These are phyloP conservation scores for Bertia moriformis DNA, from an alignment of 2,329 filamentous ascomycete genomes.

Conservation along the genomic window DNA sequence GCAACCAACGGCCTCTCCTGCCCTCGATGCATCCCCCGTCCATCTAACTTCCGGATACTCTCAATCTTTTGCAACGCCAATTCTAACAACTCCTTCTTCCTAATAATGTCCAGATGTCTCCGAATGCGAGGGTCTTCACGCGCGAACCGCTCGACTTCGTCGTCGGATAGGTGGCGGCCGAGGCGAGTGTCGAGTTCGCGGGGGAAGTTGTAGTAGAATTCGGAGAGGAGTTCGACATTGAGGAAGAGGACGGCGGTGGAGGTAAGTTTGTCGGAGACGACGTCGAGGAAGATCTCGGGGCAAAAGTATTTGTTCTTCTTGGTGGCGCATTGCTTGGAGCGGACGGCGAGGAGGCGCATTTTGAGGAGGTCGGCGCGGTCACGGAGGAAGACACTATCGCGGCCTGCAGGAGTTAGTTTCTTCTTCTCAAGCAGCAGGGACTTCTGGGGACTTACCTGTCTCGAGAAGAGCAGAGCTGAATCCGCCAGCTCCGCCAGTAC, in stretches of 20 bases:
- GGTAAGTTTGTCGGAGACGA: conserved; percentile 86
- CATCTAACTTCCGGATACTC: conserved; percentile 69
- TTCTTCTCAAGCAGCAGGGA: conserved; percentile 1
- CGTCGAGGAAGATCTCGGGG: conserved; percentile 93
- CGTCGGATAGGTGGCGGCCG: conserved; percentile 62
- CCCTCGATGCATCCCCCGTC: conserved; percentile 44
- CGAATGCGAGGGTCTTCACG: conserved; percentile 83
- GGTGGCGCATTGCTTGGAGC: conserved; percentile 74
- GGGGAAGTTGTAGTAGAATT: conserved; percentile 97
- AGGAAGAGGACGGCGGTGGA: conserved; percentile 92
- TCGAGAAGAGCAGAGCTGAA: conserved; percentile 78
- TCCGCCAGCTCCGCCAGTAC: conserved; percentile 72
- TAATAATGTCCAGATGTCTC: conserved; percentile 79
- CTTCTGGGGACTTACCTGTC: conserved; percentile 49
- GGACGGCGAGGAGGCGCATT: conserved; percentile 75
- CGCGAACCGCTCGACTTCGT: conserved; percentile 78
- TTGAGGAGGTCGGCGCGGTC: conserved; percentile 82
- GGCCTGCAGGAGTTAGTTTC: conserved; percentile 39
- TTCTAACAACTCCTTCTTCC: conserved; percentile 82
- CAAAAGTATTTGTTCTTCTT: conserved; percentile 90
- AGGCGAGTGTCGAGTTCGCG: conserved; percentile 78
- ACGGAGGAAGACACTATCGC: conserved; percentile 84
- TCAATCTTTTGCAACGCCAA: conserved; percentile 94
- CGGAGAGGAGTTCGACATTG: conserved; percentile 87
- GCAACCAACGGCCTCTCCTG: neutral